Conservation (phyloP, 331 rosid species). For the Cydonia oblonga region DNA sequence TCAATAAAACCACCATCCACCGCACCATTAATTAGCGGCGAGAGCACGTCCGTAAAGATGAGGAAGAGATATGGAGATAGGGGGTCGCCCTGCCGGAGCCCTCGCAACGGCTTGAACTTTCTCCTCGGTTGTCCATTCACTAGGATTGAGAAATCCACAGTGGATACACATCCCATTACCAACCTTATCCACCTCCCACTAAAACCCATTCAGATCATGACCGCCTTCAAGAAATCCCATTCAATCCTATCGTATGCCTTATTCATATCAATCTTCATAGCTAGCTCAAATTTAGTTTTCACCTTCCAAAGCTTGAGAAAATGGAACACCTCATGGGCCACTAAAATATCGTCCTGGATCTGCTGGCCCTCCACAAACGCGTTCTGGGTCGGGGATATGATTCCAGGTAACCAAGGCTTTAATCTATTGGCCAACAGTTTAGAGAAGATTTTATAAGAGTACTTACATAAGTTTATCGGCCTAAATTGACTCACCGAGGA, state of each 20-base stretch:
- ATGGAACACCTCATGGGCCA: not conserved
- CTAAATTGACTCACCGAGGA: no score
- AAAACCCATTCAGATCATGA: not conserved
- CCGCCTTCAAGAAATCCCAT: not conserved
- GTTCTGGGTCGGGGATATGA: not conserved
- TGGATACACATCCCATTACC: not conserved
- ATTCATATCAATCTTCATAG: not conserved
- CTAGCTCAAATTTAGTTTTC: not conserved
- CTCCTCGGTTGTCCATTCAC: fast-evolving
- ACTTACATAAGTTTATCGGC: not conserved
- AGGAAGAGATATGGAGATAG: not conserved
- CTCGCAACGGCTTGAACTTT: no score
- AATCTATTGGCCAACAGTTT: not conserved
- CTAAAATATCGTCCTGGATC: not conserved
- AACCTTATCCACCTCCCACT: not conserved
- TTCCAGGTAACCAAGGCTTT: not conserved
- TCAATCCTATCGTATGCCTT: not conserved
- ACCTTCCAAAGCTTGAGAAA: not conserved
- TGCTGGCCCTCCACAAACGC: not conserved
- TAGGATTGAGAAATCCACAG: not conserved
- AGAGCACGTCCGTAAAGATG: not conserved
- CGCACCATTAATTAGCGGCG: not conserved
- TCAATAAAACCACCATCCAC: no score
- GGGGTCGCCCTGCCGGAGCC: not conserved
- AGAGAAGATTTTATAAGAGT: not conserved